These are phyloP conservation scores for Podospora sp. DNA, from an alignment of 495 filamentous ascomycete species.

Conservation along the genomic window DNA sequence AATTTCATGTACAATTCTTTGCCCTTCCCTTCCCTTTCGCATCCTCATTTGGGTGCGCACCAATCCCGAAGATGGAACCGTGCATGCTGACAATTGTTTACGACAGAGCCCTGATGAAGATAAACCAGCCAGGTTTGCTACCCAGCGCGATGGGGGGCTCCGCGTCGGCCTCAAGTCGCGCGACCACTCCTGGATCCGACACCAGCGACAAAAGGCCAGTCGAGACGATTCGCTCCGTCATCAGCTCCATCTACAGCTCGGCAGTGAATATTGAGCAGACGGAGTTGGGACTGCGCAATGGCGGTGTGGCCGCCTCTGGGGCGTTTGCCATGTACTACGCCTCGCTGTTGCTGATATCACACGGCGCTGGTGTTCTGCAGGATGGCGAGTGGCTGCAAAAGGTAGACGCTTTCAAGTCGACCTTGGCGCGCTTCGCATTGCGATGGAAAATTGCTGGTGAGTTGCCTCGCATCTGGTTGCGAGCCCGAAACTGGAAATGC, in stretches of 20 bases:
- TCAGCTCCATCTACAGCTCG: slow-evolving; percentile 25
- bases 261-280: slow-evolving; percentile 16
- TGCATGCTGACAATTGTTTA: slow-evolving; percentile 15
- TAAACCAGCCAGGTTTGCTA: slow-evolving; percentile 32
- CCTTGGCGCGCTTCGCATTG: slow-evolving; percentile 16
- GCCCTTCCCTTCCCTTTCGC: not conserved
- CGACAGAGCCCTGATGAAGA: slow-evolving; percentile 33
- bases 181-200: not conserved
- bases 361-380: slow-evolving; percentile 27
- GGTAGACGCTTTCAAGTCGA: slow-evolving; percentile 24
- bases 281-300: slow-evolving; percentile 12
- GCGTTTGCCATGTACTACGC: slow-evolving; percentile 34
- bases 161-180: not conserved
- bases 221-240: slow-evolving; percentile 26
- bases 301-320: slow-evolving; percentile 26
- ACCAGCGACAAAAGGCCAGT: slow-evolving; percentile 18
- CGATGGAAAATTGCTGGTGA: slow-evolving; percentile 38
- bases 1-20: slow-evolving; percentile 34
- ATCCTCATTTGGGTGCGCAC: not conserved
- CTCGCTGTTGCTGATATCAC: slow-evolving; percentile 29
- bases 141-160: not conserved
- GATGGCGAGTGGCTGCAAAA: slow-evolving; percentile 26
- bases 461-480: not conserved
- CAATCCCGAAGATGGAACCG: not conserved
- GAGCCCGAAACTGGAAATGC: not conserved